phyloP scores from a whole-genome alignment of 495 filamentous ascomycete genomes.

The Hypoxylon trugodes region DNA sequence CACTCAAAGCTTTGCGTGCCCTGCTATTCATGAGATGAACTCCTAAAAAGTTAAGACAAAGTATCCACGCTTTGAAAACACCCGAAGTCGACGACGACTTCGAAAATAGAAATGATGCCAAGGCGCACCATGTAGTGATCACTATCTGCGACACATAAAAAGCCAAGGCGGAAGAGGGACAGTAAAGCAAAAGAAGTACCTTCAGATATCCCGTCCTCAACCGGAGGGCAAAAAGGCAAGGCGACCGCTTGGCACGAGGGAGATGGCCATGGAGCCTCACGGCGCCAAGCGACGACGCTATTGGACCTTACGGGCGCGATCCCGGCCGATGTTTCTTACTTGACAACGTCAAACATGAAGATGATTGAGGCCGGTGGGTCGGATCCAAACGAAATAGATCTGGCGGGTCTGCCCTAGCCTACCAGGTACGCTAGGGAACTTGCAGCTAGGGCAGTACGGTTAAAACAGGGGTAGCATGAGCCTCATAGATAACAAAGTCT shows the following conservation, averaged over 20 bases:
- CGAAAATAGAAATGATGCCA: conserved; percentile 41
- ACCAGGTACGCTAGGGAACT: background rate
- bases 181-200: background rate
- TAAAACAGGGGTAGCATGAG: conserved; percentile 34
- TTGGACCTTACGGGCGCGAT: conserved; percentile 17
- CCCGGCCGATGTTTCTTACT: conserved; percentile 21
- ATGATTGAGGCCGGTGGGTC: conserved; percentile 40
- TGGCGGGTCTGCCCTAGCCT: conserved; percentile 11
- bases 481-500: conserved; percentile 38
- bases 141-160: conserved; percentile 1
- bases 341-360: conserved; percentile 39
- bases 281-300: conserved; percentile 4
- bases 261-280: conserved; percentile 40
- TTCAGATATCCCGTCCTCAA: conserved; percentile 20
- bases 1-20: background rate
- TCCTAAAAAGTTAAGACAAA: background rate
- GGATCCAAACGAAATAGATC: conserved; percentile 23
- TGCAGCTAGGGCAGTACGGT: background rate
- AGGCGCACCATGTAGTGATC: background rate
- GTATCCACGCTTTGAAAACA: conserved; percentile 22
- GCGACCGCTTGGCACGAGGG: conserved; percentile 33
- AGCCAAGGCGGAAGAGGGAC: conserved; percentile 24
- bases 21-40: background rate
- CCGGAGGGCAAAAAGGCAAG: conserved; percentile 19
- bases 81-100: conserved; percentile 8